These are phyloP conservation scores for Trichoderma sp. DNA, from an alignment of 2,329 filamentous ascomycete species.

Conservation along the genomic window DNA sequence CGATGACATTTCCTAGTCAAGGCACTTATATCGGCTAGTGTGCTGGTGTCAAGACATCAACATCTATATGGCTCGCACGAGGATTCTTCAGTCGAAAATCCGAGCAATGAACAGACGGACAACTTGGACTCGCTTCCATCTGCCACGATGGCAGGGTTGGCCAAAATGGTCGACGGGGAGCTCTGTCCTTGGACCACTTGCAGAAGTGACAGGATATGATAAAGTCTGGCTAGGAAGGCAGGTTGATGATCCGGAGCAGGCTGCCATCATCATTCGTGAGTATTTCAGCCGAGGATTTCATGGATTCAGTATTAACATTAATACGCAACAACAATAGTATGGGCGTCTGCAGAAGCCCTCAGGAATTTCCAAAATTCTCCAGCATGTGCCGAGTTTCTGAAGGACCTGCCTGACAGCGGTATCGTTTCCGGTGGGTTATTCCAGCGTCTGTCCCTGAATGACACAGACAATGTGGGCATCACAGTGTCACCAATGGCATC, in stretches of 20 bases:
- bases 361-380: not conserved
- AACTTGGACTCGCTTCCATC: not conserved
- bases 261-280: not conserved
- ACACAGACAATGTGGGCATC: fast-evolving
- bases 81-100: not conserved
- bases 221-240: not conserved
- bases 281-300: not conserved
- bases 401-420: not conserved
- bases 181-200: not conserved
- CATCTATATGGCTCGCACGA: not conserved
- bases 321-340: not conserved
- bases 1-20: not conserved
- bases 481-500: not conserved
- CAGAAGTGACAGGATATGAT: not conserved
- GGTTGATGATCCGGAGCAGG: not conserved
- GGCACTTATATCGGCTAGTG: not conserved
- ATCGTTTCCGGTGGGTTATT: not conserved
- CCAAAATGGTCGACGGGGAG: not conserved
- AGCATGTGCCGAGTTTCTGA: not conserved
- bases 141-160: not conserved
- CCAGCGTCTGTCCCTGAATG: not conserved
- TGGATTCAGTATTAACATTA: not conserved
- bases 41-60: not conserved
- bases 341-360: not conserved
- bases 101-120: not conserved